Base-by-base conservation (phyloP, 1,284 basidiomycete genomes). In the Rhodotorula glutinis region DNA sequence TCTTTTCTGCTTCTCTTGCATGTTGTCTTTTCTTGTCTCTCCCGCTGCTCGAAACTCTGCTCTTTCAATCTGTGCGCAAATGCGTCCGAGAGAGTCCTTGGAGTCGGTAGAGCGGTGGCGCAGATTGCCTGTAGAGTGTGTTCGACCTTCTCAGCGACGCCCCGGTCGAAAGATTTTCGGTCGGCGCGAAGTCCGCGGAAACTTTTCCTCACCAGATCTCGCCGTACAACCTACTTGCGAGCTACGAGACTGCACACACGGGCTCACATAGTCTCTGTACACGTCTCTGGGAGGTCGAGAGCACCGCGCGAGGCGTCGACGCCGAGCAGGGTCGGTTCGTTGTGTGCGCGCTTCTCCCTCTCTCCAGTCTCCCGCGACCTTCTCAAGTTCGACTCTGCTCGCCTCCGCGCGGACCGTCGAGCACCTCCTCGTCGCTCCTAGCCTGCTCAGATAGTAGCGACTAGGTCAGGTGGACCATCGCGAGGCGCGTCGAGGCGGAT, bases 351-450 rank as follows among this genome's bases (percentile, higher is more conserved):
- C 1, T 49, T 51, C 49, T 51, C 3, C 49, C 17, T 27, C 17
- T 51, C 25, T 27, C 49, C n/a, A n/a, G n/a, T n/a, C n/a, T n/a
- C n/a, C 25, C 49, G 49, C 49, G 49, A 51, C 49, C 49, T 51
- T 51, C 49, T 51, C 49, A 51, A 51, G 25, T 51, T n/a, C n/a
- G n/a, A 27, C 49, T 11, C 25, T 25, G 13, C 16, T 21, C 46
- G n/a, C 23, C 46, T 9, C n/a, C 46, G 13, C 33, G 33, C 33
- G 33, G 33, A 38, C 33, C 33, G 33, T 38, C 33, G 33, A 38
- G 33, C 7, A 38, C 33, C 33, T 38, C 33, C 7, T 38, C 33
- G 7, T 11, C 33, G 33, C 33, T 11, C 5, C 33, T 38, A 38
- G 33, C 5, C 33, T 38, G 11, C 33, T 38, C 33, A 11, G 11